These are phyloP conservation scores for Trypanosoma grayi DNA, from an alignment of 208 protist species.

Conservation along the genomic window DNA sequence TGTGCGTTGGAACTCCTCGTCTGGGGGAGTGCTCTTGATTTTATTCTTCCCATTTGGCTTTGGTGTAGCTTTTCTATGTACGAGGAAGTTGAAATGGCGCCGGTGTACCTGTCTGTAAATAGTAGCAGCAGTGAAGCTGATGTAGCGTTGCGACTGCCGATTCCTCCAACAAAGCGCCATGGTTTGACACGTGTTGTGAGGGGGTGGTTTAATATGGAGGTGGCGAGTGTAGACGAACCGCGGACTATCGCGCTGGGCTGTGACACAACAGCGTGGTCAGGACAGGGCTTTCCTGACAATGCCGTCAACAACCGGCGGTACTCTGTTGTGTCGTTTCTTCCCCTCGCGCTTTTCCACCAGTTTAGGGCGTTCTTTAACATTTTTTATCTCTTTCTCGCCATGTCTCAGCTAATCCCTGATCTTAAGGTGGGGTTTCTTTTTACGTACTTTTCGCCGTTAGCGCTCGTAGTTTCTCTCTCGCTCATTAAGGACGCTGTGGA, in stretches of 20 bases:
- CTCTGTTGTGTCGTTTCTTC: conserved; percentile 78
- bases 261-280: conserved; percentile 34
- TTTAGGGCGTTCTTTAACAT: conserved; percentile 84
- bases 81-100: conserved; percentile 10
- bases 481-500: conserved; percentile 94
- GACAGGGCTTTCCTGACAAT: conserved; percentile 54
- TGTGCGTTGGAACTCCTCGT: too few relatives aligned
- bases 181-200: background rate
- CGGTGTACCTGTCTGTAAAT: background rate
- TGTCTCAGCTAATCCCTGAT: conserved; percentile 76
- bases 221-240: conserved; percentile 24
- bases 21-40: too few relatives aligned
- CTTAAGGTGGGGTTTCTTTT: conserved; percentile 93
- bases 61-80: too few relatives aligned
- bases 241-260: conserved; percentile 59
- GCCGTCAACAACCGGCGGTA: conserved; percentile 82
- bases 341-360: conserved; percentile 69
- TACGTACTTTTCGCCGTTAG: conserved; percentile 95
- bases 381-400: conserved; percentile 85
- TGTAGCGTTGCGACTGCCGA: background rate
- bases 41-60: too few relatives aligned
- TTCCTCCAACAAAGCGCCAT: background rate
- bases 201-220: conserved; percentile 18
- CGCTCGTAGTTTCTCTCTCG: conserved; percentile 89
- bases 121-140: background rate